phyloP scores from a whole-genome alignment of 2,329 filamentous ascomycete species.

The Ophiostoma quercus region DNA sequence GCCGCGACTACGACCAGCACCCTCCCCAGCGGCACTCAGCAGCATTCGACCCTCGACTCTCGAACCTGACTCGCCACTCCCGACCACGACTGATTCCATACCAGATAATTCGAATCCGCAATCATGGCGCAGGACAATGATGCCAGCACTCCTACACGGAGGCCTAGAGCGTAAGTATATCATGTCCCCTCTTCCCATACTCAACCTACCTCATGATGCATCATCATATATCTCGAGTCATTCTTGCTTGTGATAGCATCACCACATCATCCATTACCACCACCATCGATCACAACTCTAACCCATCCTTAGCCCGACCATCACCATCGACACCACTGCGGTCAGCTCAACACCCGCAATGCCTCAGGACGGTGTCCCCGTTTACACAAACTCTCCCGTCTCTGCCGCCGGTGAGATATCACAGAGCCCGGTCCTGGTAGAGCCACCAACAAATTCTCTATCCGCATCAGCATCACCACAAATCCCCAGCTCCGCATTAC shows the following conservation, averaged over 20 bases:
- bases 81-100: constrained; percentile 15
- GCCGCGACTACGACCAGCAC: not conserved
- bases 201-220: not conserved
- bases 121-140: constrained; percentile 20
- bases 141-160: constrained; percentile 20
- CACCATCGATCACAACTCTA: not conserved
- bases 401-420: constrained; percentile 37
- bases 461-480: constrained; percentile 2
- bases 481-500: constrained; percentile 10
- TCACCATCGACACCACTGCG: constrained; percentile 51
- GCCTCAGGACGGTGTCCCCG: constrained; percentile 32
- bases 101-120: not conserved
- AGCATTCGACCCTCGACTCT: not conserved
- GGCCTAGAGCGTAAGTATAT: constrained; percentile 19
- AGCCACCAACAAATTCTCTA: not conserved
- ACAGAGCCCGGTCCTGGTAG: constrained; percentile 34
- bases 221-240: not conserved
- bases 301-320: constrained; percentile 42
- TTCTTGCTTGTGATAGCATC: not conserved
- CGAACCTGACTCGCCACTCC: not conserved
- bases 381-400: constrained; percentile 34
- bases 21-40: not conserved
- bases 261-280: not conserved
- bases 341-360: constrained; percentile 33
- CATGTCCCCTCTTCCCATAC: not conserved